Conservation (phyloP, 2,329 filamentous ascomycete species). For the Scytalidium lignicola region DNA sequence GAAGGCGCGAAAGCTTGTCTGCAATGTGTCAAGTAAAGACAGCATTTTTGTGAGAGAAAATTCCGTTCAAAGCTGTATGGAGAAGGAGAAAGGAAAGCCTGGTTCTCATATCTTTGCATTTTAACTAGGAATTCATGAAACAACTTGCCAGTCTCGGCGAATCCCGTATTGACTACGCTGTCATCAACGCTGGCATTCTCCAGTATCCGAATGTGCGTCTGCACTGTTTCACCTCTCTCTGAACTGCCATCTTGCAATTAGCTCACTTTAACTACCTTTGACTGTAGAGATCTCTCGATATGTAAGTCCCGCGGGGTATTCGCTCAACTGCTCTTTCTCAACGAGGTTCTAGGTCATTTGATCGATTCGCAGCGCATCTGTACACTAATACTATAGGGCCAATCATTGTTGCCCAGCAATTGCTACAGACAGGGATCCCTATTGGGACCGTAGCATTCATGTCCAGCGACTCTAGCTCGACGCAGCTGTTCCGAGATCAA, state of each 20-base stretch:
- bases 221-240: background rate
- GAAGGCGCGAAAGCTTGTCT: constrained; percentile 24
- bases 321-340: background rate
- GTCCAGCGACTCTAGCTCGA: constrained; percentile 51
- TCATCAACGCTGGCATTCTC: constrained; percentile 52
- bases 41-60: constrained; percentile 2
- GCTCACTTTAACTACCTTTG: background rate
- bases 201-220: constrained; percentile 41
- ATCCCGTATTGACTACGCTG: constrained; percentile 42
- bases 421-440: constrained; percentile 30
- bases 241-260: background rate
- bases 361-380: constrained; percentile 48
- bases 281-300: background rate
- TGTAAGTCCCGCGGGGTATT: background rate
- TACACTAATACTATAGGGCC: constrained; percentile 55
- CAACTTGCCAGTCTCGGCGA: constrained; percentile 34
- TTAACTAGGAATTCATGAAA: constrained; percentile 35
- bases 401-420: constrained; percentile 48
- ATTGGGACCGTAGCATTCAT: constrained; percentile 45
- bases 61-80: background rate
- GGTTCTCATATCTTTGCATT: background rate
- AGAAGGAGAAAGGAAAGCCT: constrained; percentile 5
- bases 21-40: constrained; percentile 13
- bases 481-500: constrained; percentile 43
- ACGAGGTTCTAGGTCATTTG: constrained; percentile 37